Percentiles rank a stretch among this genome's conserved stretches.
Conservation (phyloP, 306 rosid species). For the Trichosanthes truncata region DNA sequence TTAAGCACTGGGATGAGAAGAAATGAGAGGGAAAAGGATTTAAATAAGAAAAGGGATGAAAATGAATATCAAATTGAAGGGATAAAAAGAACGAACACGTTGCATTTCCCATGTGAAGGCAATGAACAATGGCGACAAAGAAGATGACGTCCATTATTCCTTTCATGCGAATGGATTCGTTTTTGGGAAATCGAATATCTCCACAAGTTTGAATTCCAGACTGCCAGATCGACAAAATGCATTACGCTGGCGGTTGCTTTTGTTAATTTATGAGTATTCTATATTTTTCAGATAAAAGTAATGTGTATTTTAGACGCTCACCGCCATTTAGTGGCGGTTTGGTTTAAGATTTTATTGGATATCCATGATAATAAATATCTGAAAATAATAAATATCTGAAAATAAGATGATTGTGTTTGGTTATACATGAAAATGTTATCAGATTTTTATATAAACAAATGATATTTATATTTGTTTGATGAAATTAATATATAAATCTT, state of each 20-base stretch:
- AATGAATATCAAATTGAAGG: neutral
- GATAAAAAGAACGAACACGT: neutral
- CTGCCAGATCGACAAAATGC: neutral
- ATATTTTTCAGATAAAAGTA: neutral
- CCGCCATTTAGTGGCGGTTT: neutral
- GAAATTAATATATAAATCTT: too few relatives aligned
- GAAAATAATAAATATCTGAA: too few relatives aligned
- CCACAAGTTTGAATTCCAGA: neutral
- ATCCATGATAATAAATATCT: too few relatives aligned
- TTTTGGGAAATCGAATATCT: neutral
- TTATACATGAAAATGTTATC: too few relatives aligned
- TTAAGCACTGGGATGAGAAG: neutral
- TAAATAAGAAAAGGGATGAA: neutral
- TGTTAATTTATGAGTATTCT: neutral
- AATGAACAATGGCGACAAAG: neutral
- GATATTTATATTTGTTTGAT: too few relatives aligned
- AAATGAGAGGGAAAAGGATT: neutral
- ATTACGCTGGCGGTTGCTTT: neutral
- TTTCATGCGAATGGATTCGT: neutral
- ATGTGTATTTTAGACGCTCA: too few relatives aligned
- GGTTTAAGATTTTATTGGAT: too few relatives aligned
- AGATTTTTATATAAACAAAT: too few relatives aligned
- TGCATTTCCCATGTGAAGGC: neutral
- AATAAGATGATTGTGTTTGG: too few relatives aligned
- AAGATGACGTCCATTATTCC: neutral